Evolutionary conservation across 768 basidiomycete genomes (phyloP).

Genomic region (Suillus decipiens): DNA sequence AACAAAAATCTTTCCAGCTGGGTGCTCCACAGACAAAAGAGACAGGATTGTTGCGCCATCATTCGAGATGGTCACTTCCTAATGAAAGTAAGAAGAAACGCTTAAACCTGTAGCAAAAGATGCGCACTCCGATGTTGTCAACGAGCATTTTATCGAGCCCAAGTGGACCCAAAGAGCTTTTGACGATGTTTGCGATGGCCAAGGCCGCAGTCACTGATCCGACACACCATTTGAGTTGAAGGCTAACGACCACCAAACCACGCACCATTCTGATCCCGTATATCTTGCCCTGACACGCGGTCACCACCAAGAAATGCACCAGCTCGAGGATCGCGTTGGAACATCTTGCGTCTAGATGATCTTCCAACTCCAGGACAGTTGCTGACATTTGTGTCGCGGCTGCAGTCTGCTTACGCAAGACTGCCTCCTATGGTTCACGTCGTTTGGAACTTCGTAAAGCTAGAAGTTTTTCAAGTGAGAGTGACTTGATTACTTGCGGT

Average conservation of each 20-base stretch:
- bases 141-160: slow-evolving; percentile 98
- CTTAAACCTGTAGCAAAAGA: not conserved
- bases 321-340: slow-evolving; percentile 88
- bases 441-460: not conserved
- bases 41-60: slow-evolving; percentile 99
- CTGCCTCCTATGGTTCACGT: slow-evolving; percentile 4
- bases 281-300: slow-evolving; percentile 91
- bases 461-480: not conserved
- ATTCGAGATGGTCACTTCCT: slow-evolving; percentile 99
- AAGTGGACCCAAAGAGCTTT: slow-evolving; percentile 92
- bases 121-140: slow-evolving; percentile 90
- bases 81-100: slow-evolving; percentile 16
- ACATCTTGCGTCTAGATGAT: slow-evolving; percentile 47
- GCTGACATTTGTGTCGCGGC: slow-evolving; percentile 1
- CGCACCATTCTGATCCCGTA: slow-evolving; percentile 94
- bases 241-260: not conserved
- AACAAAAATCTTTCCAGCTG: slow-evolving; percentile 95
- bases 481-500: not conserved
- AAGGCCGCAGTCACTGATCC: slow-evolving; percentile 86
- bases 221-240: slow-evolving; percentile 12
- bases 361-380: not conserved
- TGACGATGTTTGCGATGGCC: slow-evolving; percentile 96
- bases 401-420: slow-evolving; percentile 8
- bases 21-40: slow-evolving; percentile 91
- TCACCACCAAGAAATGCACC: slow-evolving; percentile 95